Evolutionary conservation across 345 rosid genomes (phyloP).

Genomic region (Pugionium cornutum): DNA sequence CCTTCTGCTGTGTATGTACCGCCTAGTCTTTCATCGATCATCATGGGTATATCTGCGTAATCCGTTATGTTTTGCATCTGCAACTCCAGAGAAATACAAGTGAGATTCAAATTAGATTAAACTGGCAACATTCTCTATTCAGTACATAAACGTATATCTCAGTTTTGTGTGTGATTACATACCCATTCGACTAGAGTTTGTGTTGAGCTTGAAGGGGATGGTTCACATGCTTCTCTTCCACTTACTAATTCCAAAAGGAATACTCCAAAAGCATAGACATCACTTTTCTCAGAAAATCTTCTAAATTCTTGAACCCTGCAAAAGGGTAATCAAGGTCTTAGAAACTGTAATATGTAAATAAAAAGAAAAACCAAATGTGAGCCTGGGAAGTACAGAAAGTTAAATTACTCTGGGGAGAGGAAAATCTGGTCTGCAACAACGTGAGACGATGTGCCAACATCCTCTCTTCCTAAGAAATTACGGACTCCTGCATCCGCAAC

Average conservation of each 20-base stretch:
- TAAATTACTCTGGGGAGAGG: conserved; percentile 77
- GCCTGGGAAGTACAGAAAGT: conserved; percentile 2
- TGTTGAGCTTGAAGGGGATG: conserved; percentile 54
- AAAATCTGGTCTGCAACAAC: conserved; percentile 71
- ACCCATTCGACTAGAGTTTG: conserved; percentile 80
- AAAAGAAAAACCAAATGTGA: conserved; percentile 1
- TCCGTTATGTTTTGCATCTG: conserved; percentile 67
- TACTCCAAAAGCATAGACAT: conserved; percentile 85
- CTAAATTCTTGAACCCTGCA: conserved; percentile 83
- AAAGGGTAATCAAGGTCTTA: too few species aligned
- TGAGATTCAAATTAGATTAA: conserved; percentile 21
- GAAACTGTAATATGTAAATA: conserved; percentile 11
- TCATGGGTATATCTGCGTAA: conserved; percentile 48
- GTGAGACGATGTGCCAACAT: conserved; percentile 83
- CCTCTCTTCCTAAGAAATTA: conserved; percentile 71
- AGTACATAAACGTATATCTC: too few species aligned
- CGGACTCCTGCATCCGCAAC: conserved; percentile 94
- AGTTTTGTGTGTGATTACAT: conserved; percentile 35
- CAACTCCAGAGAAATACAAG: conserved; percentile 22
- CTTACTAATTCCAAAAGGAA: conserved; percentile 83
- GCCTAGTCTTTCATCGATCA: conserved; percentile 69
- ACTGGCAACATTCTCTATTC: not conserved
- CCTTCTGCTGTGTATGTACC: conserved; percentile 77
- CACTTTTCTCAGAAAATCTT: conserved; percentile 88
- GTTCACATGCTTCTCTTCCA: conserved; percentile 71